Evolutionary conservation across 2,329 filamentous ascomycete species (phyloP).

Genomic region (Mycocentrospora acerina): DNA sequence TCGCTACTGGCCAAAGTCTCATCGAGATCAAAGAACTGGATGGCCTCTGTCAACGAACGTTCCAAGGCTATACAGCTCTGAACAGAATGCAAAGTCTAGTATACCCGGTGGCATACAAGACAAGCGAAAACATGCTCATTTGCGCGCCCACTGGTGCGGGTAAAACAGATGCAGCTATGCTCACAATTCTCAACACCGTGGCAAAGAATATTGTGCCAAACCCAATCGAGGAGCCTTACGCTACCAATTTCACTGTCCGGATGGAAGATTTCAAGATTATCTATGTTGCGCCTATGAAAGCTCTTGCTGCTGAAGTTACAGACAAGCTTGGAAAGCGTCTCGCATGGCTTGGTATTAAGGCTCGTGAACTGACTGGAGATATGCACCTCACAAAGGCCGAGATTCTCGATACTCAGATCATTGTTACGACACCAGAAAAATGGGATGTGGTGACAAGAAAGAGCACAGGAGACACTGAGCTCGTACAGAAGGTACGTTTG

Average conservation of each 20-base stretch:
- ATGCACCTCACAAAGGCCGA: conserved; percentile 98
- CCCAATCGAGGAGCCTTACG: conserved; percentile 71
- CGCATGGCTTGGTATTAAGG: conserved; percentile 89
- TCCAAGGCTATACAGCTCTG: conserved; percentile 87
- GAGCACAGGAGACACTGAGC: conserved; percentile 93
- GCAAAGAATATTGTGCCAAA: conserved; percentile 81
- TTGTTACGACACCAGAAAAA: conserved; percentile 97
- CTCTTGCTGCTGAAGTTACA: conserved; percentile 91
- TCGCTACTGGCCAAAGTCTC: conserved; percentile 72
- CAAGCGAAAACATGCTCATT: conserved; percentile 97
- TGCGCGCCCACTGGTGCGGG: conserved; percentile 97
- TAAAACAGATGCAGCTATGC: conserved; percentile 98
- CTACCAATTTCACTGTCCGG: conserved; percentile 78
- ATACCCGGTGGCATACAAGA: conserved; percentile 92
- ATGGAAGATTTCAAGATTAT: conserved; percentile 95
- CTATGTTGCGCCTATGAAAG: conserved; percentile 99
- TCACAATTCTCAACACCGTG: conserved; percentile 89
- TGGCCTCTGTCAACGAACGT: conserved; percentile 84
- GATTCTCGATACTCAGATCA: conserved; percentile 94
- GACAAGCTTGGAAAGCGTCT: conserved; percentile 90
- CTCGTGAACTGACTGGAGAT: conserved; percentile 92
- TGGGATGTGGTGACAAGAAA: conserved; percentile 99
- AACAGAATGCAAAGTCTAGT: conserved; percentile 99
- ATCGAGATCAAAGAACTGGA: conserved; percentile 82
- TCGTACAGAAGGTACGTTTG: conserved; percentile 94